Base-by-base conservation (phyloP, 306 rosid genomes). In the Glycine latifolia region DNA sequence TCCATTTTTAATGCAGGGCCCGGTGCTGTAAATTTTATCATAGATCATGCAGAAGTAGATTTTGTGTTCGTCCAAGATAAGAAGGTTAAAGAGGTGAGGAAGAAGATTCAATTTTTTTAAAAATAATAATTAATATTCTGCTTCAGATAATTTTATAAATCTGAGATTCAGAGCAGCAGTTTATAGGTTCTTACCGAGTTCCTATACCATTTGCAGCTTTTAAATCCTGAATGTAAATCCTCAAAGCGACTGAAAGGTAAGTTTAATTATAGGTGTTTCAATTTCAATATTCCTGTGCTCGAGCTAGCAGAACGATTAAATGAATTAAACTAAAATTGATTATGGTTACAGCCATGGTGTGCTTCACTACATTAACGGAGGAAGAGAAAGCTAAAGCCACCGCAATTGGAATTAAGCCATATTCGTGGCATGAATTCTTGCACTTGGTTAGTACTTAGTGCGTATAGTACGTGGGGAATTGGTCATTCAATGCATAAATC, bases 31-130 rank as follows among this genome's bases (percentile, higher is more conserved):
- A 79, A 91, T 71, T 92, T 73, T 69, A 87, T 91, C 15, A 60
- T 92, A 84, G 90, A 91, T 77, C 97, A 91, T 77, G 95, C 91
- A n/a, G 95, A 91, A 68, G 44, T 91, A 63, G 97, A 91, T 82
- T 71, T 67, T 76, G 89, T 78, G 39, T 88, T 91, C 14, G 83
- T 94, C 78, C 97, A 90, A 85, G 94, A 90, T 81, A 95, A 91
- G 88, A 95, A 95, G 89, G 90, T 91, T 39, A 91, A 89, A 89
- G 90, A 93, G 82, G 99, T 95, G 79, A 86, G 86, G 41, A 80
- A 26, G 31, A 26, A 26, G 31, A 2, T 0, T 1, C 31, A 26
- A 26, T 26, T 26, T 26, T 26, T 26, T 26, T 26, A 0, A 26
- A 26, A 26, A 26, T 26, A 26, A 26, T 26, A 26, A 26, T 1